Percentiles rank a stretch among this genome's conserved stretches.
Evolutionary conservation across 1,139 yeast genomes (phyloP).

Genomic region (Suhomyces yuchorum): DNA sequence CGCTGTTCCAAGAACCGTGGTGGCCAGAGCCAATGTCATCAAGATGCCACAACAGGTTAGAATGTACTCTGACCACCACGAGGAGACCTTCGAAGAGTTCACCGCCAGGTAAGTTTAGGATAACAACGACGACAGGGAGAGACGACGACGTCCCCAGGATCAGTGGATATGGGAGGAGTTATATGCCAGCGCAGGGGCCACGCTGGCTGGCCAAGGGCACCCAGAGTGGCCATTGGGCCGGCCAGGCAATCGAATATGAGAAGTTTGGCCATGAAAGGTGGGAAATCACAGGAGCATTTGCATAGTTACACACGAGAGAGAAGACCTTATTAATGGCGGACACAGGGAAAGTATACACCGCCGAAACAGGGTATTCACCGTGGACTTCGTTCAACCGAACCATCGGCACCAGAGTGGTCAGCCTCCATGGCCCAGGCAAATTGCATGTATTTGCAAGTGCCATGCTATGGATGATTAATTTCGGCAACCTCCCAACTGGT

Average conservation of each 20-base stretch:
- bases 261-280: no score
- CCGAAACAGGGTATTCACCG: neutral
- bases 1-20: slow-evolving; percentile 32
- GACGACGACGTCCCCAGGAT: neutral
- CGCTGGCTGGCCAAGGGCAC: no score
- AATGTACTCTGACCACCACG: slow-evolving; percentile 77
- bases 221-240: no score
- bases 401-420: neutral
- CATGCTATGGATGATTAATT: neutral
- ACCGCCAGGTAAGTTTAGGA: slow-evolving; percentile 60
- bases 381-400: neutral
- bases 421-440: neutral
- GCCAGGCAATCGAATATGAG: no score
- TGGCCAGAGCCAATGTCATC: slow-evolving; percentile 25
- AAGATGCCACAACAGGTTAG: slow-evolving; percentile 43
- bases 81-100: slow-evolving; percentile 94
- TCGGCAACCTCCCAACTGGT: no score
- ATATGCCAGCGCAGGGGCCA: no score
- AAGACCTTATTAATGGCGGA: no score
- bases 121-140: neutral
- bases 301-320: no score
- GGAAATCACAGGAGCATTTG: no score
- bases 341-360: neutral
- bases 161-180: neutral
- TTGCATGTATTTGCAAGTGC: neutral